Conservation (phyloP, 805 yeast species). For the Suhomyces vadensis region DNA sequence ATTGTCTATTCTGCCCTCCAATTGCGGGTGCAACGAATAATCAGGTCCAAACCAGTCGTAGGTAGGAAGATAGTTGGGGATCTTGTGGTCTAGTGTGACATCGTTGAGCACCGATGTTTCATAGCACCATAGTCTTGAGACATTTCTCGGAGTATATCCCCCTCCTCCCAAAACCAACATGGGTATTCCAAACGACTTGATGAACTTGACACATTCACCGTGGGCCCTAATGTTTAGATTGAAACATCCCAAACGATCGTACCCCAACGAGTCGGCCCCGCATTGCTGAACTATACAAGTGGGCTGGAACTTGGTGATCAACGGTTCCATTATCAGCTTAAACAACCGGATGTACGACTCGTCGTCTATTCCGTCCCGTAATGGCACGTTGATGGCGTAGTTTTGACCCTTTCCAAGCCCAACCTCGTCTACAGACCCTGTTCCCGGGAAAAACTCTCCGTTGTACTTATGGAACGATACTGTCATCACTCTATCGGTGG, state of each 20-base stretch:
- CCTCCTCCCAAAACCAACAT: constrained; percentile 95
- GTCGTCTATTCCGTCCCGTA: constrained; percentile 95
- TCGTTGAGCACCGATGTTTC: constrained; percentile 83
- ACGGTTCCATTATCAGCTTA: constrained; percentile 86
- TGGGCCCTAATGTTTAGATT: constrained; percentile 90
- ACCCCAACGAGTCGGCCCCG: constrained; percentile 95
- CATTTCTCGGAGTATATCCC: constrained; percentile 96
- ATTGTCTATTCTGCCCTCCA: constrained; percentile 65
- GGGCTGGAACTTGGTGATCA: constrained; percentile 89
- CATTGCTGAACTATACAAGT: constrained; percentile 93
- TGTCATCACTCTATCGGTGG: constrained; percentile 95
- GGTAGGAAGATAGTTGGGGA: constrained; percentile 73
- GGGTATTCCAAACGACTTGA: constrained; percentile 87
- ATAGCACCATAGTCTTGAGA: constrained; percentile 91
- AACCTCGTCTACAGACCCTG: constrained; percentile 86
- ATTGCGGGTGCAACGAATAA: constrained; percentile 77
- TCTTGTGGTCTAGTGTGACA: constrained; percentile 44
- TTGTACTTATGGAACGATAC: constrained; percentile 91
- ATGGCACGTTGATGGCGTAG: constrained; percentile 86
- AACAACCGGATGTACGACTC: constrained; percentile 73
- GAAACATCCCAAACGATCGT: constrained; percentile 92
- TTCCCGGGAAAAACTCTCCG: constrained; percentile 96
- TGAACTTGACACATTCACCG: constrained; percentile 90
- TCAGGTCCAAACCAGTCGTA: constrained; percentile 89
- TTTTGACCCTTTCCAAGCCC: constrained; percentile 90